Percentiles rank a stretch among this genome's conserved stretches.
Evolutionary conservation across 192 early-diverging fungal genomes (phyloP).

Genomic region (Coemansia sp.): DNA sequence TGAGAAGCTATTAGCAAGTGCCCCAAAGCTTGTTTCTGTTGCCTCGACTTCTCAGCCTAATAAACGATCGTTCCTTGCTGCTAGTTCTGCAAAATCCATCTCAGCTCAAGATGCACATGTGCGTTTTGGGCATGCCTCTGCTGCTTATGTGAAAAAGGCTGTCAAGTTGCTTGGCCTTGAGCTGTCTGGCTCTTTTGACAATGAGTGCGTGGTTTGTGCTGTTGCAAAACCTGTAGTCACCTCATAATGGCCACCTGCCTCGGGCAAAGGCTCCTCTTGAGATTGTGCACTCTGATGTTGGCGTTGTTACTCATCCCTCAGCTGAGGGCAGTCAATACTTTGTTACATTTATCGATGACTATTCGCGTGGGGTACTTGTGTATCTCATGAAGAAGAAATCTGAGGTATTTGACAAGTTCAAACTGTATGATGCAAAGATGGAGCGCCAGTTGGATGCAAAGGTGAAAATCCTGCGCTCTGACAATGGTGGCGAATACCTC

Average conservation of each 20-base stretch:
- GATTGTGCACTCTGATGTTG: conserved; percentile 17
- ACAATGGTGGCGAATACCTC: conserved; percentile 10
- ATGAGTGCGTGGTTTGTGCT: conserved; percentile 10
- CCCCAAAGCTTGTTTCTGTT: background rate
- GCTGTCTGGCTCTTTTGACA: conserved; percentile 6
- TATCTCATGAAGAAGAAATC: conserved; percentile 15
- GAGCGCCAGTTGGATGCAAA: conserved; percentile 7
- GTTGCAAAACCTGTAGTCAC: conserved; percentile 11
- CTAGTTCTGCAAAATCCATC: conserved; percentile 4
- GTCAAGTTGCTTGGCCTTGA: background rate
- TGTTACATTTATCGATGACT: conserved; percentile 14
- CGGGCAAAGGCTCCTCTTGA: conserved; percentile 13
- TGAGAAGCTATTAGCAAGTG: background rate
- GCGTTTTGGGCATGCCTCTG: conserved; percentile 20
- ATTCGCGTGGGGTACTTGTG: conserved; percentile 3
- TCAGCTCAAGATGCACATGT: conserved; percentile 10
- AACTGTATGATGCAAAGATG: conserved; percentile 2
- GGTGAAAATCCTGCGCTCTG: conserved; percentile 5
- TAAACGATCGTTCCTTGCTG: background rate
- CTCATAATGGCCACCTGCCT: conserved; percentile 10
- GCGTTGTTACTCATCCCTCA: conserved; percentile 12
- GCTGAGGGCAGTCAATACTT: conserved; percentile 11
- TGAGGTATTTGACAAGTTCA: conserved; percentile 5
- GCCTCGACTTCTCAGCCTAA: background rate
- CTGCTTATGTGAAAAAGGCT: conserved; percentile 1